Evolutionary conservation across 2,329 filamentous ascomycete species (phyloP).

Genomic region (Cercospora brassicicola): DNA sequence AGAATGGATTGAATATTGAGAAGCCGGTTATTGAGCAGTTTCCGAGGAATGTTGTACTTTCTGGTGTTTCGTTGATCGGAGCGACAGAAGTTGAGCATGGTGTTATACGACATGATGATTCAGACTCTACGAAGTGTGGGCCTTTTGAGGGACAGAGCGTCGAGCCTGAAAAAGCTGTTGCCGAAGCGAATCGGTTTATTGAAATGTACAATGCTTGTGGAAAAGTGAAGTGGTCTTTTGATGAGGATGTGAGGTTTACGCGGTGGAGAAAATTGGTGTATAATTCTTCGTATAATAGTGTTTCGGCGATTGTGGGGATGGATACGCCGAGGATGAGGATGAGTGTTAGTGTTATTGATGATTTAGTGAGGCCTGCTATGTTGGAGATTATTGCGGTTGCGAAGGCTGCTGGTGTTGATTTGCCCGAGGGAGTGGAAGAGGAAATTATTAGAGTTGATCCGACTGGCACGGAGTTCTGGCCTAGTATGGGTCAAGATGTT

Average conservation of each 20-base stretch:
- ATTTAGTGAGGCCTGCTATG: slow-evolving; percentile 57
- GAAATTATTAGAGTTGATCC: slow-evolving; percentile 53
- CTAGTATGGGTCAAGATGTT: slow-evolving; percentile 58
- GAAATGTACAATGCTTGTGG: slow-evolving; percentile 50
- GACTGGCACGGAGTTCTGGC: slow-evolving; percentile 51
- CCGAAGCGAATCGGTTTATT: slow-evolving; percentile 46
- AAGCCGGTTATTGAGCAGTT: slow-evolving; percentile 53
- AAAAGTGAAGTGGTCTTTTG: slow-evolving; percentile 46
- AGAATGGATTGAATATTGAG: slow-evolving; percentile 66
- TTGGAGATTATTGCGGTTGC: slow-evolving; percentile 53
- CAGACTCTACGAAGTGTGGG: slow-evolving; percentile 54
- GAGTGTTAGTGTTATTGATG: slow-evolving; percentile 47
- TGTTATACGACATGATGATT: slow-evolving; percentile 55
- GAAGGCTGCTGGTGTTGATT: slow-evolving; percentile 44
- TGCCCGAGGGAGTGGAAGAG: slow-evolving; percentile 49
- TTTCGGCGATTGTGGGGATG: slow-evolving; percentile 53
- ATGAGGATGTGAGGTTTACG: slow-evolving; percentile 46
- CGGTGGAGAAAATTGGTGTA: slow-evolving; percentile 57
- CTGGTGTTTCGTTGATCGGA: slow-evolving; percentile 56
- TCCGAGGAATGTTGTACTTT: slow-evolving; percentile 55
- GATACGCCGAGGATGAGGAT: slow-evolving; percentile 55
- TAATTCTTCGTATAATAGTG: slow-evolving; percentile 55
- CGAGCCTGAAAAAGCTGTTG: slow-evolving; percentile 34
- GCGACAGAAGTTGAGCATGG: slow-evolving; percentile 52
- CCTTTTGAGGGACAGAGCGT: slow-evolving; percentile 48